Evolutionary conservation across 352 stramenopile species (phyloP), one percentile per base, ranked within the genome.

Genomic region (Discostella stelligera): DNA sequence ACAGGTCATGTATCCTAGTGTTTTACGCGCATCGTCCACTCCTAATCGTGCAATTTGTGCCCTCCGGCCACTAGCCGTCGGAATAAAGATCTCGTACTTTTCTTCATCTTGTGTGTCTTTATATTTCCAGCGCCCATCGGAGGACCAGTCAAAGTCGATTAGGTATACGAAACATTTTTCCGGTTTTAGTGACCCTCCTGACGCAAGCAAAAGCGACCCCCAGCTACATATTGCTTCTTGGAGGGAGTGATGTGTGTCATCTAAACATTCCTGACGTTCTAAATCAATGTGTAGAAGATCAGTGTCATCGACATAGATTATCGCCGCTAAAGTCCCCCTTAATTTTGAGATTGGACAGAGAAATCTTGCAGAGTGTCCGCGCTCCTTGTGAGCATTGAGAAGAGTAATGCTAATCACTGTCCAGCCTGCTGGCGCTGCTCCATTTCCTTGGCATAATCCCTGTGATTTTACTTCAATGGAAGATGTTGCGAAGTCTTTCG

Each of bases 371-470:
- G 46, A n/a, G 23, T 64, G 21, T 5, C 21, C 48, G 23, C 20
- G 18, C 9, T 39, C 14, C 18, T 63, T 63, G 30, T 71, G 49
- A 9, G 52, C 30, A 3, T 37, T 32, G 0, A 71, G 10, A 3
- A 71, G 62, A 30, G 18, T 37, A 21, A 71, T 71, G 37, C 52
- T 71, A 18, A 64, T 49, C 2, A 64, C 30, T n/a, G n/a, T n/a
- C n/a, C n/a, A n/a, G n/a, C n/a, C n/a, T n/a, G n/a, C n/a, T n/a
- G n/a, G n/a, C n/a, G 39, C 44, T 0, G 60, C 60, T 16, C 60
- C 44, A 25, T 68, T 68, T 0, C 60, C 60, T 37, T 68, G 60
- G 39, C 60, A 68, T 20, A 41, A 3, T 11, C 46, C 46, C 21
- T 53, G 46, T 11, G 46, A 23, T 53, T 53, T 53, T 5, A 53